Base-by-base conservation (phyloP, 1,139 yeast species). In the Taphrina populina region DNA sequence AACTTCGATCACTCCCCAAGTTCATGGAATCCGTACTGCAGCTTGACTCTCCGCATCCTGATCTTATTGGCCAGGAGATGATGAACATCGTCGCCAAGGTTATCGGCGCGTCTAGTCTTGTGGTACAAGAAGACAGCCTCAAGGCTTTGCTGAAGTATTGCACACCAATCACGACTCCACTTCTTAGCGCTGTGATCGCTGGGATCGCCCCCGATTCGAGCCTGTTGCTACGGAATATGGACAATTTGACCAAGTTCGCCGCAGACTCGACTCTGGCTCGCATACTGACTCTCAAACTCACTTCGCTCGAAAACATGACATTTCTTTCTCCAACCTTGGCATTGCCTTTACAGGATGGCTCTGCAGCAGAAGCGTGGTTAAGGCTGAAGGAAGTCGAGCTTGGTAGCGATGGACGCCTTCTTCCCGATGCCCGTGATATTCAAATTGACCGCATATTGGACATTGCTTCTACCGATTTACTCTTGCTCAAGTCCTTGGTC, bases 351-450 rank as follows among this genome's bases (percentile, higher is more conserved):
- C n/a, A n/a, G n/a, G n/a, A n/a, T n/a, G n/a, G n/a, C n/a, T n/a
- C n/a, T n/a, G 36, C 36, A 7, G 13, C 43, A 3, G 43, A 37
- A 13, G 15, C 17, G 21, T 37, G 43, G 43, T 29, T 37, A 6
- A n/a, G 43, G 8, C 1, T 10, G 13, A 23, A 4, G 17, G n/a
- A n/a, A n/a, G n/a, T n/a, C n/a, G n/a, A n/a, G n/a, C n/a, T n/a
- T n/a, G n/a, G n/a, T n/a, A n/a, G n/a, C n/a, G n/a, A n/a, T n/a
- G n/a, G n/a, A n/a, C n/a, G n/a, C n/a, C n/a, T n/a, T n/a, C n/a
- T n/a, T n/a, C n/a, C n/a, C n/a, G n/a, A n/a, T n/a, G n/a, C n/a
- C n/a, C n/a, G n/a, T n/a, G n/a, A n/a, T n/a, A n/a, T n/a, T 27
- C 30, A 27, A 33, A 20, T 43, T 5, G 6, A 30, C 2, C 4